Evolutionary conservation across 352 stramenopile genomes (phyloP).

Genomic region (Pythium insidiosum): DNA sequence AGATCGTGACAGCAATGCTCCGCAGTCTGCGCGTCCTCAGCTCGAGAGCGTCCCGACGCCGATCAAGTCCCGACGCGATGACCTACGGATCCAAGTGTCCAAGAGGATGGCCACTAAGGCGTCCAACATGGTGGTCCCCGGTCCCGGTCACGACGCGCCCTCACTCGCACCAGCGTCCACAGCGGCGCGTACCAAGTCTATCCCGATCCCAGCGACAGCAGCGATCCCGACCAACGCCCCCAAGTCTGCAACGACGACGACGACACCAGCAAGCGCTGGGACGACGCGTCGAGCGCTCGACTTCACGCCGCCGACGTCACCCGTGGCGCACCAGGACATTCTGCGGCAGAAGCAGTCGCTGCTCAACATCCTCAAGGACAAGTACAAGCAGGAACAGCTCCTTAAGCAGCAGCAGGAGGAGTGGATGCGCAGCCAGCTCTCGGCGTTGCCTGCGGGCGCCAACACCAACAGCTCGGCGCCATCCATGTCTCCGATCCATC

Average conservation of each 20-base stretch:
- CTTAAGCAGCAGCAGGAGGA: constrained; percentile 69
- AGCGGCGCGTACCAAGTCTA: constrained; percentile 2
- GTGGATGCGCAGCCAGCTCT: constrained; percentile 45
- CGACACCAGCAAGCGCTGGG: too few species aligned
- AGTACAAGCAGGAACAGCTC: constrained; percentile 52
- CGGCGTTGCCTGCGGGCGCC: constrained; percentile 3
- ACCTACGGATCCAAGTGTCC: constrained; percentile 68
- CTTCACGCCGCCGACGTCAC: constrained; percentile 44
- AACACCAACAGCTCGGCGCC: too few species aligned
- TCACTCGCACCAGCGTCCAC: background rate
- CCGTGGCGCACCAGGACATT: constrained; percentile 55
- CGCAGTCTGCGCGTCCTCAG: too few species aligned
- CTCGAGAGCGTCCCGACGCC: too few species aligned
- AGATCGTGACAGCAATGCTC: too few species aligned
- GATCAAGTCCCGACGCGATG: too few species aligned
- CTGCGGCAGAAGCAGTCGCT: constrained; percentile 48
- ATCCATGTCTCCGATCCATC: constrained; percentile 23
- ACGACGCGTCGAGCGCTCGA: too few species aligned
- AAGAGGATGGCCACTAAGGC: constrained; percentile 59
- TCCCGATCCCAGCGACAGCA: constrained; percentile 3
- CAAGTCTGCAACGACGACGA: too few species aligned
- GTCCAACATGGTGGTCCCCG: background rate
- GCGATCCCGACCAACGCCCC: background rate
- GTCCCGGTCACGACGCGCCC: too few species aligned
- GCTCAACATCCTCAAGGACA: constrained; percentile 50